Percentiles rank a stretch among this genome's conserved stretches.
phyloP scores from a whole-genome alignment of 371 early-diverging fungal genomes.

The Circinella umbellata region DNA sequence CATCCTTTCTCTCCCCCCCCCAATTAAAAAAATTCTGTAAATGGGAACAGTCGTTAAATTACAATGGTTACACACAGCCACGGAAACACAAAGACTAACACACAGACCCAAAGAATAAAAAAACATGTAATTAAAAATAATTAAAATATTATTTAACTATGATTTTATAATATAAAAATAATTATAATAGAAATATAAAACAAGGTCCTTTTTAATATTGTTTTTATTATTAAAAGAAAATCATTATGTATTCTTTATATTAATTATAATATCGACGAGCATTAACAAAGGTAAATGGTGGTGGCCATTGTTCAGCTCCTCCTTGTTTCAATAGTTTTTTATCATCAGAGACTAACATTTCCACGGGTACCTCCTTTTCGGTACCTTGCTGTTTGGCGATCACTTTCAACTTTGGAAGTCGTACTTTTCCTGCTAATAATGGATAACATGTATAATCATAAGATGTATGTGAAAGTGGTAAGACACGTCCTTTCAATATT shows the following conservation, averaged over 20 bases:
- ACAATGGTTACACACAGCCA: neutral
- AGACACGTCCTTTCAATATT: constrained; percentile 56
- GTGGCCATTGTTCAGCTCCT: constrained; percentile 19
- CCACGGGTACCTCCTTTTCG: constrained; percentile 42
- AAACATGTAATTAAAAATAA: too few relatives aligned
- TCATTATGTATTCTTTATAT: neutral
- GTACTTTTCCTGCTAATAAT: constrained; percentile 55
- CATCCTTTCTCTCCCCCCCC: neutral
- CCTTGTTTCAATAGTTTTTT: constrained; percentile 30
- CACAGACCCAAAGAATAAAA: too few relatives aligned
- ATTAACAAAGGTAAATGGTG: constrained; percentile 30
- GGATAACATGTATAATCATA: constrained; percentile 56
- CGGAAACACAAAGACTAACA: too few relatives aligned
- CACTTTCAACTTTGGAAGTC: constrained; percentile 58
- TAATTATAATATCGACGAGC: constrained; percentile 28
- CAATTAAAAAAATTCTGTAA: constrained; percentile 6
- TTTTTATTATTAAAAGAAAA: neutral
- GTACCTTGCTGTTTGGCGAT: constrained; percentile 38
- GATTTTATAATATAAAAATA: too few relatives aligned
- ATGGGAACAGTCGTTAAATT: constrained; percentile 6
- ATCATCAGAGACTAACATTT: constrained; percentile 33
- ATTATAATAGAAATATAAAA: too few relatives aligned
- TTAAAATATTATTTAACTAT: neutral
- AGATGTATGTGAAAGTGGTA: constrained; percentile 51
- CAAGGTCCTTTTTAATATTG: too few relatives aligned